Evolutionary conservation across 73 alveolate genomes (phyloP), one percentile per base, ranked within the genome.

Genomic region (Symbiodinium natans): DNA sequence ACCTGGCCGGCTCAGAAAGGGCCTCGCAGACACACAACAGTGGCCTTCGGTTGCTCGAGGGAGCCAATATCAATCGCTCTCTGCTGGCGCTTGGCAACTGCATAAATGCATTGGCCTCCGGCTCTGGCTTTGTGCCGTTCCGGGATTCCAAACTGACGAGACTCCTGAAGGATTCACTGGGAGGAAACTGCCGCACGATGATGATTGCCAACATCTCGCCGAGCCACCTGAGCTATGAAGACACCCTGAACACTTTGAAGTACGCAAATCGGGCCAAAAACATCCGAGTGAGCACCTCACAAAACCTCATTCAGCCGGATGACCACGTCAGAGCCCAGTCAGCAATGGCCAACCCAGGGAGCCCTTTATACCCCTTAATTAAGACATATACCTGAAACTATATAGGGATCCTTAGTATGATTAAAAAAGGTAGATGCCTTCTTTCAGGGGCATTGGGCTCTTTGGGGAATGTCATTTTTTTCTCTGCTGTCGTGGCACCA

Each of bases 211-310:
- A 99, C 99, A 99, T 99, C 80, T 93, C 99, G 21, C 99, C 99
- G 71, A 89, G 99, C 73, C 99, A 75, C 43, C 42, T 92, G 41
- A 74, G 98, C 90, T 92, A 92, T 21, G 98, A 92, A 98, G 99
- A 99, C 99, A 99, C 99, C 34, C 99, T 99, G 95, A 99, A 99
- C 97, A 99, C 99, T 19, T 99, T 99, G 74, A 99, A 99, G 92
- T 99, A 99, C 99, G 99, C 99, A 36, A 99, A 99, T 99, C 99
- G 99, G 93, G 99, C 99, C 42, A 99, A 99, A 90, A 99, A 99
- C 99, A 99, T 99, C 82, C 99, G 99, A 98, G 99, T 99, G 52
- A 98, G 99, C 29, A 99, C 99, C 27, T 99, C 99, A 71, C 99
- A 99, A 94, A 99, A 99, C 95, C 99, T 99, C 27, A 94, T 99